A percentile compares a stretch with the other conserved stretches of the same genome.
These are phyloP conservation scores for Tolypocladium ovalisporum DNA, from an alignment of 2,329 filamentous ascomycete genomes.

Conservation along the genomic window DNA sequence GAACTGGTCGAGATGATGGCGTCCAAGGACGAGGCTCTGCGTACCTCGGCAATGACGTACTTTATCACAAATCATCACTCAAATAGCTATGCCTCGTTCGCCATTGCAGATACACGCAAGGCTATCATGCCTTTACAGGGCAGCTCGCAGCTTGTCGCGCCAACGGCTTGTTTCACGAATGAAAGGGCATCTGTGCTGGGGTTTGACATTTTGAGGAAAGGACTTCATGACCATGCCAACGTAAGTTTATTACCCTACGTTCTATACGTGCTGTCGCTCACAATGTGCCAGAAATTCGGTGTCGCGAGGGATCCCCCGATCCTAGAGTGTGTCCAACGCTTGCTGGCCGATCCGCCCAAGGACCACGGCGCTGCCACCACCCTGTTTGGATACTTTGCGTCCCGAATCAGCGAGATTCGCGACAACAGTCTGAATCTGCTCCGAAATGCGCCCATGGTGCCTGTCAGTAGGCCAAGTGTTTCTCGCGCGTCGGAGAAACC, in stretches of 20 bases:
- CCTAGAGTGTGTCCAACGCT: slow-evolving; percentile 59
- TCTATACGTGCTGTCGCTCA: slow-evolving; percentile 1
- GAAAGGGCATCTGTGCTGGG: slow-evolving; percentile 65
- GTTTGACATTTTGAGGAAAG: slow-evolving; percentile 64
- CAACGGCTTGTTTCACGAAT: slow-evolving; percentile 74
- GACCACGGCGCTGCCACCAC: slow-evolving; percentile 54
- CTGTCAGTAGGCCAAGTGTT: slow-evolving; percentile 35
- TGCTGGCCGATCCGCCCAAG: slow-evolving; percentile 62
- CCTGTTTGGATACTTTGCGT: slow-evolving; percentile 76
- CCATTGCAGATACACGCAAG: slow-evolving; percentile 41
- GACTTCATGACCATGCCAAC: slow-evolving; percentile 67
- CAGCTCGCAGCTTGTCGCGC: slow-evolving; percentile 55
- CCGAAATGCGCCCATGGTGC: slow-evolving; percentile 58
- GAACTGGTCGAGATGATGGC: slow-evolving; percentile 74
- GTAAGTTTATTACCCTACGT: slow-evolving; percentile 21
- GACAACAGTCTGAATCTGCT: slow-evolving; percentile 49
- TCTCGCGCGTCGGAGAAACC: slow-evolving; percentile 28
- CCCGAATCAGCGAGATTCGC: slow-evolving; percentile 63
- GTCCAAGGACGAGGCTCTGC: slow-evolving; percentile 43
- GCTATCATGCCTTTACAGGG: slow-evolving; percentile 66
- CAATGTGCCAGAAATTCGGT: slow-evolving; percentile 55
- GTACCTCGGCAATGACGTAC: slow-evolving; percentile 65
- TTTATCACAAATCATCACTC: slow-evolving; percentile 70
- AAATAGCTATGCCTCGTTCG: slow-evolving; percentile 62
- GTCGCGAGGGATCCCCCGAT: slow-evolving; percentile 76